Conservation (phyloP, 768 basidiomycete species). For the Pleurotus djamor region DNA sequence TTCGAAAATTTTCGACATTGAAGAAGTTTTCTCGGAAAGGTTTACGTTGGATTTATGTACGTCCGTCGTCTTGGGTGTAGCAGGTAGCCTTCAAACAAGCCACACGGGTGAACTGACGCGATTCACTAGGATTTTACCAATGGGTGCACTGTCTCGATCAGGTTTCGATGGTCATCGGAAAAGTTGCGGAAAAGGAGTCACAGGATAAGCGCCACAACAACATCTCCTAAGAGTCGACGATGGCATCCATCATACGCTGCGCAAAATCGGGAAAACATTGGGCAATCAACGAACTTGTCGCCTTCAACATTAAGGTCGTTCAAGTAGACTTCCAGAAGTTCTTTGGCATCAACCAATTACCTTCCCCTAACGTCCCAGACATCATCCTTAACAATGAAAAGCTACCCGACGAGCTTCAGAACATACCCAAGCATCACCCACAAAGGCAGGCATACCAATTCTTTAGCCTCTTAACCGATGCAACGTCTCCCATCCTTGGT, state of each 20-base stretch:
- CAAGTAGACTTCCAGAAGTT: slow-evolving; percentile 19
- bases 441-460: slow-evolving; percentile 9
- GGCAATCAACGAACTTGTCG: slow-evolving; percentile 18
- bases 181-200: too few relatives aligned
- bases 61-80: too few relatives aligned
- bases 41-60: too few relatives aligned
- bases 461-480: slow-evolving; percentile 20
- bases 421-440: neutral
- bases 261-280: slow-evolving; percentile 9
- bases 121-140: too few relatives aligned
- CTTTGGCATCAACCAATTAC: slow-evolving; percentile 18
- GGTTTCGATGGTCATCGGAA: too few relatives aligned
- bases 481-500: slow-evolving; percentile 12
- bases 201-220: too few relatives aligned
- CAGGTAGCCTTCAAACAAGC: too few relatives aligned
- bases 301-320: slow-evolving; percentile 19
- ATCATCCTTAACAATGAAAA: neutral
- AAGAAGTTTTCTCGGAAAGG: too few relatives aligned
- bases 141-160: too few relatives aligned
- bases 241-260: slow-evolving; percentile 8
- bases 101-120: too few relatives aligned
- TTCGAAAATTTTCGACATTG: too few relatives aligned
- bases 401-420: neutral
- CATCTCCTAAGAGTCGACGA: neutral
- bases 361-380: slow-evolving; percentile 13